These are phyloP conservation scores for Phaeotremella skinneri DNA, from an alignment of 768 basidiomycete species.

Conservation along the genomic window DNA sequence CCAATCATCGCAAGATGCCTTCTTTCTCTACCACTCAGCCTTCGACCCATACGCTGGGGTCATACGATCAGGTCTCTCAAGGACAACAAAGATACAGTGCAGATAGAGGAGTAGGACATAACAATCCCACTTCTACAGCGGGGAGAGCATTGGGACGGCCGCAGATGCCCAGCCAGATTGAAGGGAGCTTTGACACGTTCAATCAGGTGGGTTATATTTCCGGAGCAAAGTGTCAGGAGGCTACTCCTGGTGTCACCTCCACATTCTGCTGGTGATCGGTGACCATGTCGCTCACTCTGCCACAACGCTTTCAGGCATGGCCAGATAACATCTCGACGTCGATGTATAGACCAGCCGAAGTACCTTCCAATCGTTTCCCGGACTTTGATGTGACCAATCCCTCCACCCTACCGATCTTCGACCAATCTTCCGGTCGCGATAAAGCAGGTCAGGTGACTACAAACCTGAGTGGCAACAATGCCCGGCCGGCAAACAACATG, in stretches of 20 bases:
- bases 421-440: background rate
- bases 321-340: background rate
- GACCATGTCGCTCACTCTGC: background rate
- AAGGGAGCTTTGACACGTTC: background rate
- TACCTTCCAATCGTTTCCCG: background rate
- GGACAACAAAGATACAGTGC: background rate
- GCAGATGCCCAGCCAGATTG: background rate
- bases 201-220: background rate
- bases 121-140: background rate
- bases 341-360: background rate
- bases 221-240: background rate
- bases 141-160: background rate
- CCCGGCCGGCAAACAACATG: background rate
- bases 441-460: background rate
- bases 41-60: slow-evolving; percentile 1
- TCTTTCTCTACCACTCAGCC: background rate
- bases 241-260: too few relatives aligned
- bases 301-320: background rate
- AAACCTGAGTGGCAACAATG: background rate
- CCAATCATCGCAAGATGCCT: slow-evolving; percentile 1
- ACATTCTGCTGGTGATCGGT: background rate
- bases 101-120: background rate
- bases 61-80: too few relatives aligned
- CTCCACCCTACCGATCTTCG: background rate
- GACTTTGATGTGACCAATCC: background rate